Conservation (phyloP, 192 early-diverging fungal species). For the Backusella sp. region DNA sequence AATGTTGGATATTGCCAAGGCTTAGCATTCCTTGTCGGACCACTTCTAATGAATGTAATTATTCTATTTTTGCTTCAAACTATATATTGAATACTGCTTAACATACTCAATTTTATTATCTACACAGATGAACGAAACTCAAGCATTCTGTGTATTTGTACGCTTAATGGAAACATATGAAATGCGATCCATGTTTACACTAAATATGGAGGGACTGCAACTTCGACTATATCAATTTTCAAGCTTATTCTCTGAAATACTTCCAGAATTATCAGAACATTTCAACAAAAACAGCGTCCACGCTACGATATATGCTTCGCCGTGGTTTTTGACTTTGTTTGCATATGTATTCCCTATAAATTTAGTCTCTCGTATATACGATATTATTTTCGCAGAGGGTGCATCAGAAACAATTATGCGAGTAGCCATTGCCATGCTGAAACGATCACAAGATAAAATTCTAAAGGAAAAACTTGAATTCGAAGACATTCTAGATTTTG, state of each 20-base stretch:
- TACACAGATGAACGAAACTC: constrained; percentile 84
- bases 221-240: constrained; percentile 87
- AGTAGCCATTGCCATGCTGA: constrained; percentile 84
- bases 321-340: constrained; percentile 98
- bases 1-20: constrained; percentile 99
- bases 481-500: constrained; percentile 78
- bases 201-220: constrained; percentile 94
- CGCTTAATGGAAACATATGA: constrained; percentile 90
- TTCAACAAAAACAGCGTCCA: constrained; percentile 69
- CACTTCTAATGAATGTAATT: constrained; percentile 85
- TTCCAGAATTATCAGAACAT: constrained; percentile 79
- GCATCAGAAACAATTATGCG: constrained; percentile 87
- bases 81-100: neutral
- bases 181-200: constrained; percentile 90
- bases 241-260: constrained; percentile 66
- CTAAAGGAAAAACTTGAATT: constrained; percentile 70
- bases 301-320: constrained; percentile 90
- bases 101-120: neutral
- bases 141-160: constrained; percentile 95
- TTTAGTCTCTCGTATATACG: constrained; percentile 88
- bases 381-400: constrained; percentile 91
- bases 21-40: constrained; percentile 91
- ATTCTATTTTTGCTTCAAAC: neutral
- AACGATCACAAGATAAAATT: constrained; percentile 64
- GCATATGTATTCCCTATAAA: constrained; percentile 93